phyloP scores from a whole-genome alignment of 2,329 filamentous ascomycete species.

The Emydomyces testavorans region DNA sequence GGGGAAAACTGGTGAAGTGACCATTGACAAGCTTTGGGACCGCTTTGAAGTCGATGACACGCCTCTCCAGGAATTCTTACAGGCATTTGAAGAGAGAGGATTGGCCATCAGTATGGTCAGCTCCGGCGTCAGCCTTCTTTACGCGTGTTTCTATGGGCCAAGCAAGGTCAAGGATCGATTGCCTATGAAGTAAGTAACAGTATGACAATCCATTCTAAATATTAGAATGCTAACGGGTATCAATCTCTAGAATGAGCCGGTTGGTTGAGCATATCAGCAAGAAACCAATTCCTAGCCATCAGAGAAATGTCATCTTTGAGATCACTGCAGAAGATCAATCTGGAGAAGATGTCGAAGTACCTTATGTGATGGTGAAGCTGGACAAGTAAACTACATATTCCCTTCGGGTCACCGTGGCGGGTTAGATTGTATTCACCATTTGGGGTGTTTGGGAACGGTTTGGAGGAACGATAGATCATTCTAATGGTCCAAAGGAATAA shows the following conservation, averaged over 20 bases:
- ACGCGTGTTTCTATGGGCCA: slow-evolving; percentile 81
- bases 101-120: slow-evolving; percentile 84
- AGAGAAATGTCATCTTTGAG: slow-evolving; percentile 94
- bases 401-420: no score
- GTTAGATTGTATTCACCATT: background rate
- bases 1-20: slow-evolving; percentile 65
- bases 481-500: background rate
- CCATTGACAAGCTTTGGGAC: slow-evolving; percentile 95
- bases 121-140: slow-evolving; percentile 90
- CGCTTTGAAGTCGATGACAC: slow-evolving; percentile 84
- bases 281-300: slow-evolving; percentile 79
- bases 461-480: background rate
- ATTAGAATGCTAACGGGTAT: slow-evolving; percentile 26
- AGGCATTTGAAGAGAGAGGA: slow-evolving; percentile 69
- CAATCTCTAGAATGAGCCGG: slow-evolving; percentile 60
- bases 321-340: slow-evolving; percentile 80
- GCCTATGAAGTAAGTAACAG: slow-evolving; percentile 50
- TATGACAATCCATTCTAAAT: background rate
- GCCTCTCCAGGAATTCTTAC: slow-evolving; percentile 70
- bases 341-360: slow-evolving; percentile 91
- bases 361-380: slow-evolving; percentile 85
- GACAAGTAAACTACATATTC: slow-evolving; percentile 18
- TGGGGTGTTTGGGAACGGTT: background rate
- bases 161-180: slow-evolving; percentile 75
- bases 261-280: slow-evolving; percentile 81